Percentiles rank a stretch among this genome's conserved stretches.
phyloP scores from a whole-genome alignment of 495 filamentous ascomycete genomes.

The Daldinia grandis region DNA sequence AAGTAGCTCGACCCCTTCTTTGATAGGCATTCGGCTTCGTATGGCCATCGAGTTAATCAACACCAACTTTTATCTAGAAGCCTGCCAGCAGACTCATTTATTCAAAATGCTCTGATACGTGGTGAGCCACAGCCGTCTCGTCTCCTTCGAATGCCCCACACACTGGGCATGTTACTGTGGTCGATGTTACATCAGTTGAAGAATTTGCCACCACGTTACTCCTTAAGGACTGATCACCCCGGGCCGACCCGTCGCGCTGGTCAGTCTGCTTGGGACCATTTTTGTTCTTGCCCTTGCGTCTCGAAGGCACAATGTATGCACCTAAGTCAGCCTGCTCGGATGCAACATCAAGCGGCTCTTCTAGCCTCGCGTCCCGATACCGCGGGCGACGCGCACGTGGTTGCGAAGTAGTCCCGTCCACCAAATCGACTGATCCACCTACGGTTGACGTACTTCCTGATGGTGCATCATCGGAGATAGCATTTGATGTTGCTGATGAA shows the following conservation, averaged over 20 bases:
- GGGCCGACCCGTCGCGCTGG: conserved; percentile 19
- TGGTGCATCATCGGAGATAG: conserved; percentile 19
- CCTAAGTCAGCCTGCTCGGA: conserved; percentile 48
- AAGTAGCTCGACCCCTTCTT: not conserved
- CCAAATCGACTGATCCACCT: conserved; percentile 4
- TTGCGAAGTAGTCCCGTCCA: conserved; percentile 8
- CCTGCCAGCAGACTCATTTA: conserved; percentile 16
- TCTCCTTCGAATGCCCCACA: conserved; percentile 68
- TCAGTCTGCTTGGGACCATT: conserved; percentile 26
- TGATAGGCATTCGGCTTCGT: not conserved
- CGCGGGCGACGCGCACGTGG: conserved; percentile 29
- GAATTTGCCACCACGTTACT: conserved; percentile 18
- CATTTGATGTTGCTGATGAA: conserved; percentile 33
- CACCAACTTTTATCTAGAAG: not conserved
- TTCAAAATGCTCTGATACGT: conserved; percentile 65
- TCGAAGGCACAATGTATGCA: conserved; percentile 58
- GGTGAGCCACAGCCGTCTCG: conserved; percentile 64
- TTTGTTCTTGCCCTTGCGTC: conserved; percentile 44
- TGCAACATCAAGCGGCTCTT: conserved; percentile 39
- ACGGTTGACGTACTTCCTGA: conserved; percentile 16
- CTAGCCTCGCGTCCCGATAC: conserved; percentile 33
- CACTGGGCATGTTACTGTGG: conserved; percentile 61
- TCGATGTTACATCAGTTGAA: conserved; percentile 19
- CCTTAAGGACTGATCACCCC: conserved; percentile 3
- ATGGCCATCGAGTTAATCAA: not conserved